These are phyloP conservation scores for Hymenochaete sp. DNA, from an alignment of 1,284 basidiomycete species.

Conservation along the genomic window DNA sequence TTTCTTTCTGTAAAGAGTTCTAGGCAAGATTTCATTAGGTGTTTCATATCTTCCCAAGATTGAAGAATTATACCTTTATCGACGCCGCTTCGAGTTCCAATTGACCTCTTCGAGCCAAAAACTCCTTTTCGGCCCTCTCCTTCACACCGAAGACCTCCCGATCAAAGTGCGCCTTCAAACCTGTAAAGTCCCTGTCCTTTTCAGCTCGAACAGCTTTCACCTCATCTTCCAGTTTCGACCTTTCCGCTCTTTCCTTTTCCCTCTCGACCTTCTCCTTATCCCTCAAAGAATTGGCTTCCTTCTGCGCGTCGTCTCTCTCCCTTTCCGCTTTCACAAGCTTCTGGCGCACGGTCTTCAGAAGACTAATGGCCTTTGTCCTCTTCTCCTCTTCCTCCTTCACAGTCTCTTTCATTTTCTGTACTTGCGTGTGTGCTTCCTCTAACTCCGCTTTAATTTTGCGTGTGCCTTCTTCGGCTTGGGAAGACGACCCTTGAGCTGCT, in stretches of 20 bases:
- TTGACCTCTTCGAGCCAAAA: slow-evolving; percentile 54
- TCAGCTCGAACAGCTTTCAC: slow-evolving; percentile 54
- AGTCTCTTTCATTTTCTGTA: slow-evolving; percentile 48
- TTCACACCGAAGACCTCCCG: slow-evolving; percentile 56
- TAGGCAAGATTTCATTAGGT: slow-evolving; percentile 25
- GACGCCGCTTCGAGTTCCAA: slow-evolving; percentile 70
- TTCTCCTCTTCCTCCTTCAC: slow-evolving; percentile 94
- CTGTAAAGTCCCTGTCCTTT: slow-evolving; percentile 62
- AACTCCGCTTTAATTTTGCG: slow-evolving; percentile 45
- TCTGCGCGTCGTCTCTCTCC: slow-evolving; percentile 72
- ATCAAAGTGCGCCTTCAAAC: slow-evolving; percentile 66
- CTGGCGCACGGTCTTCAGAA: slow-evolving; percentile 86
- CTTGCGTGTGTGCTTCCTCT: slow-evolving; percentile 49
- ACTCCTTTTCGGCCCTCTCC: slow-evolving; percentile 70
- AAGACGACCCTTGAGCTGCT: slow-evolving; percentile 41
- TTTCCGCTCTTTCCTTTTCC: slow-evolving; percentile 60
- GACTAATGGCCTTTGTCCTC: slow-evolving; percentile 81
- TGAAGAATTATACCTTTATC: slow-evolving; percentile 48
- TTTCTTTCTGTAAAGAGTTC: slow-evolving; percentile 63
- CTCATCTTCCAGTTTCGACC: slow-evolving; percentile 45
- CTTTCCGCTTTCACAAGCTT: slow-evolving; percentile 90
- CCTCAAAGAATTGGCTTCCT: slow-evolving; percentile 42
- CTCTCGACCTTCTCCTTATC: slow-evolving; percentile 53
- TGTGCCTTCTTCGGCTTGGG: slow-evolving; percentile 39
- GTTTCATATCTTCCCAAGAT: neutral